Evolutionary conservation across 1,139 yeast genomes (phyloP), one percentile per base, ranked within the genome.

Genomic region (Pichia terricola): DNA sequence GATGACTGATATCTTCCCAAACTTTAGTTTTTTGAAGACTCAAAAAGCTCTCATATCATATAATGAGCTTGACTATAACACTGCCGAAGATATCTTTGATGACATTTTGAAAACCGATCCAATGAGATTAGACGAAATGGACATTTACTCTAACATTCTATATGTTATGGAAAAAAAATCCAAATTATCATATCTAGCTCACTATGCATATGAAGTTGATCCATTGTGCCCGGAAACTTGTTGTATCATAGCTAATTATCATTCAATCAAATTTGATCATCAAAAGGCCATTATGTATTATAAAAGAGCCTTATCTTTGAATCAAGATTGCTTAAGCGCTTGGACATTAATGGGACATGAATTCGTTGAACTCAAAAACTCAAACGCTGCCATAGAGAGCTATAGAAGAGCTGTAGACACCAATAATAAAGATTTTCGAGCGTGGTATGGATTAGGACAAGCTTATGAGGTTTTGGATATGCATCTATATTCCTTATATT

Each of bases 331-430:
- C 55, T 68, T 89, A 25, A 79, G 89, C 54, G 97, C 98, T 0
- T 94, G 98, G 97, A 91, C 97, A 0, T 69, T 94, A 47, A 89
- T 94, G 96, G 98, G 99, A 10, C 99, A 94, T 64, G 99, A 94
- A 64, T 94, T 87, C 67, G 95, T 94, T 10, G 98, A 94, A 61
- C 71, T 91, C 54, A 89, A 91, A 57, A 94, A 94, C 63, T 83
- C 96, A 1, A 96, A 94, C 62, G 97, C 98, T 1, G 98, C 98
- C 1, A 91, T 94, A 44, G 97, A 91, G 65, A 81, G 95, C 45
- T 94, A 94, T 60, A 69, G 98, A 52, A 70, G 95, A 42, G 98
- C 98, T 0, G 94, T 89, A 1, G 91, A 88, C 60, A 82, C 89
- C 6, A 87, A 87, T 56, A 77, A 81, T 39, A 81, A 84, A 57